Conservation (phyloP, 768 basidiomycete species). For the Tremella mesenterica region DNA sequence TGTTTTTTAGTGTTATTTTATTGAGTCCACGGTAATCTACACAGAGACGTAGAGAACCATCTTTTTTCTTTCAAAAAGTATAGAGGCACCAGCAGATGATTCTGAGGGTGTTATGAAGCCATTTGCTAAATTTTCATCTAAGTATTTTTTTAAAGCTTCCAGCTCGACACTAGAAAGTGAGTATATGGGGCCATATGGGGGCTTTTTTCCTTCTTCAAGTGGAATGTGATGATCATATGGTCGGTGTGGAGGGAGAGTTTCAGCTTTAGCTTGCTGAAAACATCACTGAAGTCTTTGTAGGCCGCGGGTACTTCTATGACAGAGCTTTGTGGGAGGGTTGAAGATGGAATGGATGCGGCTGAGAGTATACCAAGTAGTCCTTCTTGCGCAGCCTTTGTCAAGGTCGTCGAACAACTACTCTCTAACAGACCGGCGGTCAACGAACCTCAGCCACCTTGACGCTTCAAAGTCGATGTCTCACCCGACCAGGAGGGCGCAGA, state of each 20-base stretch:
- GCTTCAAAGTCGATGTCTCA: no score
- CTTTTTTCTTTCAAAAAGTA: conserved; percentile 46
- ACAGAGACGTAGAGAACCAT: no score
- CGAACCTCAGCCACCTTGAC: no score
- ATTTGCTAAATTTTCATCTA: conserved; percentile 44
- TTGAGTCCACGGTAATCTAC: no score
- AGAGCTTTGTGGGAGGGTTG: background rate
- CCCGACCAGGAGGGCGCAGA: no score
- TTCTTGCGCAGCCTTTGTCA: background rate
- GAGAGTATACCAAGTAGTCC: background rate
- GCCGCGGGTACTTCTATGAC: conserved; percentile 7
- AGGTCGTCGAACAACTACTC: no score
- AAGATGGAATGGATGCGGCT: conserved; percentile 21
- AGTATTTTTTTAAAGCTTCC: conserved; percentile 42
- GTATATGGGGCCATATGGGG: conserved; percentile 43
- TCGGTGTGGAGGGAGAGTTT: conserved; percentile 8
- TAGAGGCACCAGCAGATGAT: no score
- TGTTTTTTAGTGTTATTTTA: no score
- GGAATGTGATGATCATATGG: conserved; percentile 11
- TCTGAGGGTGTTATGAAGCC: conserved; percentile 7
- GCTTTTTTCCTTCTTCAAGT: conserved; percentile 14
- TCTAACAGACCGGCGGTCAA: no score
- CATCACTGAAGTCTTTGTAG: conserved; percentile 5
- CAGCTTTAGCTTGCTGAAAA: conserved; percentile 8
- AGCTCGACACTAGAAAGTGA: conserved; percentile 43